These are phyloP conservation scores for Sugiyamaella marilandica DNA, from an alignment of 805 yeast genomes.

Conservation along the genomic window DNA sequence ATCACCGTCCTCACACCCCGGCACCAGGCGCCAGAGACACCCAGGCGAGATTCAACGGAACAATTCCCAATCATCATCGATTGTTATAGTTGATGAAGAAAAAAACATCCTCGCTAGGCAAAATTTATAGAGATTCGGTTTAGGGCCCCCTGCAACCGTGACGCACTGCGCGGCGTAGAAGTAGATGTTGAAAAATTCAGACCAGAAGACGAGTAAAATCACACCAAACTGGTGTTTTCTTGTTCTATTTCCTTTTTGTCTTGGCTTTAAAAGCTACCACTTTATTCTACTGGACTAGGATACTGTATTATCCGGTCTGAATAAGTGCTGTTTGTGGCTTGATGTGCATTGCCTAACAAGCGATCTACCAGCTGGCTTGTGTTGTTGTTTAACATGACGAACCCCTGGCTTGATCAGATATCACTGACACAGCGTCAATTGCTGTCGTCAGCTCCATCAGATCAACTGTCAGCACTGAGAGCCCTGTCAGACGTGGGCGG, in stretches of 20 bases:
- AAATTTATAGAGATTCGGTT: background rate
- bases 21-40: background rate
- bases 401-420: background rate
- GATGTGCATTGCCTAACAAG: too few species aligned
- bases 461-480: background rate
- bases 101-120: background rate
- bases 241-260: too few species aligned
- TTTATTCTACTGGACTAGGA: too few species aligned
- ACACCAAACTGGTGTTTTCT: too few species aligned
- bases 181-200: too few species aligned
- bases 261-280: too few species aligned
- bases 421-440: conserved; percentile 1
- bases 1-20: conserved; percentile 28
- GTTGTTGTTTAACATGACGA: background rate
- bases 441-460: conserved; percentile 4
- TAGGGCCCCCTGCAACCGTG: background rate
- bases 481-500: background rate
- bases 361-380: too few species aligned
- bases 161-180: background rate
- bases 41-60: conserved; percentile 5
- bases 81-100: conserved; percentile 20
- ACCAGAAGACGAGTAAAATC: background rate
- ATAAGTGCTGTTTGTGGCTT: too few species aligned
- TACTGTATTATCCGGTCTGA: too few species aligned
- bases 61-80: conserved; percentile 18